These are phyloP conservation scores for Beta lomatogona DNA, from an alignment of 179 eudicot genomes.

Conservation along the genomic window DNA sequence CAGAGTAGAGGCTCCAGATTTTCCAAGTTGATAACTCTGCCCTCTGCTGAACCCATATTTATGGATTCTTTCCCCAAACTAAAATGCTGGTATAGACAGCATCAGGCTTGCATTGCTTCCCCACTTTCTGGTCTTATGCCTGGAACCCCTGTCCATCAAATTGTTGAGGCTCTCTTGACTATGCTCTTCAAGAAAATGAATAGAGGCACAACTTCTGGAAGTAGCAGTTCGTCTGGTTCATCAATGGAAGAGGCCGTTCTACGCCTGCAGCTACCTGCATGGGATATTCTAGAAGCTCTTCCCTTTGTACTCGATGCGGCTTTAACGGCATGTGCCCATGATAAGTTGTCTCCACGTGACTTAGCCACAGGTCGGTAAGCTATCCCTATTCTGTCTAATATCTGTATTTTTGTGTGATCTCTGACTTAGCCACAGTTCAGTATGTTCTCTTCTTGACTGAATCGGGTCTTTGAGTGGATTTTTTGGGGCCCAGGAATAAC, in stretches of 20 bases:
- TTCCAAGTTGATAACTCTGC: conserved; percentile 50
- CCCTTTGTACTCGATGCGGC: conserved; percentile 98
- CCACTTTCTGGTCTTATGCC: conserved; percentile 85
- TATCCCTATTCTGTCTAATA: conserved; percentile 3
- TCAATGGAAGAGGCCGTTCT: conserved; percentile 68
- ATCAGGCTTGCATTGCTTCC: conserved; percentile 92
- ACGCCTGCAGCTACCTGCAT: conserved; percentile 86
- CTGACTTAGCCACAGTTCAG: neutral
- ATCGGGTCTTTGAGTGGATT: neutral
- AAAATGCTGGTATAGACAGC: conserved; percentile 89
- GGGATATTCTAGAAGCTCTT: conserved; percentile 98
- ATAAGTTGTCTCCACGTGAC: conserved; percentile 91
- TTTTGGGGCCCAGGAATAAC: too few species aligned
- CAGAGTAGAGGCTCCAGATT: conserved; percentile 39
- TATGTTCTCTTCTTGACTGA: neutral
- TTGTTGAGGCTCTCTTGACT: conserved; percentile 78
- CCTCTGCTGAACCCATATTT: conserved; percentile 63
- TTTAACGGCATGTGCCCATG: conserved; percentile 94
- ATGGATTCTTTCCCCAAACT: conserved; percentile 90
- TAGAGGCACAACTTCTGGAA: conserved; percentile 68
- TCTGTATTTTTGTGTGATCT: neutral
- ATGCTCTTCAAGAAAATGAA: conserved; percentile 88
- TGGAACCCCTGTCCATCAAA: conserved; percentile 86
- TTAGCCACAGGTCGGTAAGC: conserved; percentile 78
- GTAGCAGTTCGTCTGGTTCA: conserved; percentile 79